Evolutionary conservation across 108 stramenopile genomes (phyloP).

Genomic region (Bacterosira constricta): DNA sequence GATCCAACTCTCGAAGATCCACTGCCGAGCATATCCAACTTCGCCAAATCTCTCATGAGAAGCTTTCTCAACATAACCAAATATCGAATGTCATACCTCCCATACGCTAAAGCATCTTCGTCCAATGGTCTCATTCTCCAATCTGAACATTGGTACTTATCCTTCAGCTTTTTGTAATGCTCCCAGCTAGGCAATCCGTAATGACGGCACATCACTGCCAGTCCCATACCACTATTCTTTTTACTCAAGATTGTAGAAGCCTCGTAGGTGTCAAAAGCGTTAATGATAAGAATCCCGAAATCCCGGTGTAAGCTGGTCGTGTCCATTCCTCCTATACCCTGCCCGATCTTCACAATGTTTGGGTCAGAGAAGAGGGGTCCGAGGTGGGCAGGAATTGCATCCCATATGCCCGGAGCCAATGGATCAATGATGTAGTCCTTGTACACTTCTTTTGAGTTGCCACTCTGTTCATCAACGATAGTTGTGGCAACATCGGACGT

Average conservation of each 20-base stretch:
- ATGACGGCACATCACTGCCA: constrained; percentile 66
- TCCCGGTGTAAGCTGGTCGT: constrained; percentile 89
- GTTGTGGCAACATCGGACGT: constrained; percentile 47
- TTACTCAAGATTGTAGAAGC: constrained; percentile 61
- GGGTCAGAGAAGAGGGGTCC: constrained; percentile 84
- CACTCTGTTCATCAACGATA: not conserved
- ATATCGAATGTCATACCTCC: constrained; percentile 82
- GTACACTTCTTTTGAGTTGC: constrained; percentile 5
- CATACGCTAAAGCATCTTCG: constrained; percentile 85
- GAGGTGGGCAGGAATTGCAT: constrained; percentile 52
- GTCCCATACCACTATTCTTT: constrained; percentile 40
- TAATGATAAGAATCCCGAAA: constrained; percentile 92
- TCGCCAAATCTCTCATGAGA: constrained; percentile 78
- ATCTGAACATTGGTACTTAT: constrained; percentile 84
- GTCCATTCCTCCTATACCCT: constrained; percentile 89
- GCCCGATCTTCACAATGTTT: constrained; percentile 92
- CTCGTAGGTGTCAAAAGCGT: constrained; percentile 93
- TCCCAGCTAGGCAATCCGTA: constrained; percentile 65
- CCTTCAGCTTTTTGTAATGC: constrained; percentile 68
- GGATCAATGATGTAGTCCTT: constrained; percentile 86
- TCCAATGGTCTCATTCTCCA: constrained; percentile 91
- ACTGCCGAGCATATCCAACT: constrained; percentile 36
- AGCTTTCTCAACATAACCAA: constrained; percentile 68
- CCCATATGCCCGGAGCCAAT: constrained; percentile 76
- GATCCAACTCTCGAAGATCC: constrained; percentile 7